These are phyloP conservation scores for Daldinia sp. DNA, from an alignment of 2,329 filamentous ascomycete species.

Conservation along the genomic window DNA sequence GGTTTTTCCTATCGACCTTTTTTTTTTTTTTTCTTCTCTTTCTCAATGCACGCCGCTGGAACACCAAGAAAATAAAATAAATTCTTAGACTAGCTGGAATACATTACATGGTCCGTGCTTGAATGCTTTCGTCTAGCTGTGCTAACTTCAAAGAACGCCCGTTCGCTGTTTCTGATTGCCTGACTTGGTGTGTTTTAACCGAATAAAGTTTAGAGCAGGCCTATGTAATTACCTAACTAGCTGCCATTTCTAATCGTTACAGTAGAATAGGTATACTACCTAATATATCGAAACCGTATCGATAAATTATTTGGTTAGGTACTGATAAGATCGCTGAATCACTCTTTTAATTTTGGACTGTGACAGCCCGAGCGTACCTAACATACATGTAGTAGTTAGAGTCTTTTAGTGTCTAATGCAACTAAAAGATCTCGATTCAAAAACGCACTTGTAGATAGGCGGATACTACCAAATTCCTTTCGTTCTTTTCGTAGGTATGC, in stretches of 20 bases:
- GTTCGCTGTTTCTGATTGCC: background rate
- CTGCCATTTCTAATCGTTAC: too few relatives aligned
- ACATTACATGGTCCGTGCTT: background rate
- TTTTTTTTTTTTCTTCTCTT: conserved; percentile 12
- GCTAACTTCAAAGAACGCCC: conserved; percentile 20
- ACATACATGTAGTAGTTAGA: too few relatives aligned
- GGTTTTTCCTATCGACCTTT: conserved; percentile 21
- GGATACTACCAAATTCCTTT: background rate
- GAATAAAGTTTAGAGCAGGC: background rate
- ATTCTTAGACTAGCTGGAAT: background rate
- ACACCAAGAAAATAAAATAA: conserved; percentile 9
- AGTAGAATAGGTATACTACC: too few relatives aligned
- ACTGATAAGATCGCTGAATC: background rate
- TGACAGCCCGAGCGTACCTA: background rate
- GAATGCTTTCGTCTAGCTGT: background rate
- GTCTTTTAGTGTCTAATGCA: background rate
- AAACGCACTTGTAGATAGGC: background rate
- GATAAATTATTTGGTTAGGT: background rate
- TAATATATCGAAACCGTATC: background rate
- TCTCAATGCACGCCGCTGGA: background rate
- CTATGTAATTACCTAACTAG: background rate
- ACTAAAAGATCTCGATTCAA: conserved; percentile 3
- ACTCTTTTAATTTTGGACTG: background rate
- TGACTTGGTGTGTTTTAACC: background rate
- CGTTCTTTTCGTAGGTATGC: background rate